Evolutionary conservation across 2,329 filamentous ascomycete species (phyloP), one percentile per base, ranked within the genome.

Genomic region (Botrytis cinerea): DNA sequence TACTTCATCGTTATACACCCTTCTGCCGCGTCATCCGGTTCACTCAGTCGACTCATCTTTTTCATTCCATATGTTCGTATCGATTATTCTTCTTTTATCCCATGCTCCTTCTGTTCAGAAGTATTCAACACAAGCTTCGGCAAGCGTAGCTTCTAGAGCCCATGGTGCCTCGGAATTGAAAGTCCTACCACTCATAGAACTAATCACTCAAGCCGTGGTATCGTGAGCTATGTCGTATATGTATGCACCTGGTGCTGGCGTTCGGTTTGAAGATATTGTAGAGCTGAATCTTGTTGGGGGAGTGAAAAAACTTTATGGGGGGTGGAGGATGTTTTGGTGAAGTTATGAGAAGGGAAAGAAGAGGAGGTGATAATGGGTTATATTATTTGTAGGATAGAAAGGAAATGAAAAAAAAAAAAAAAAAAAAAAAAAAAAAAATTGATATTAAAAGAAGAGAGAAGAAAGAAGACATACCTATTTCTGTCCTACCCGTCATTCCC

Each of bases 111-210:
- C 16, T 20, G 43, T 2, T 45, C 43, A 2, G 14, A 14, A 20
- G 43, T 2, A 20, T 3, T 18, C 18, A 45, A 14, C 7, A 4
- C 6, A 3, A 57, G 12, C 51, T 57, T 2, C 3, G 18, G n/a
- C 14, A 28, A 57, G 8, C 1, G n/a, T 18, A 2, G 51, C 16
- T 28, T 18, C 12, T 6, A 51, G 5, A n/a, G 25, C 12, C 10
- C 20, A n/a, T 4, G n/a, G 25, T 16, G 25, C 25, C 48, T n/a
- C 48, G 2, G 25, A 22, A n/a, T 12, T 54, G 25, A 4, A 25
- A n/a, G 4, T 16, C 12, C 1, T 7, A 16, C 3, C 1, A n/a
- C 2, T n/a, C 12, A 7, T n/a, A 1, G 7, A 7, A 1, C n/a
- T n/a, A 1, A n/a, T 16, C 25, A 16, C 25, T n/a, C 3, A 9